Base-by-base conservation (phyloP, 1,284 basidiomycete species). In the Ganoderma multipileum region DNA sequence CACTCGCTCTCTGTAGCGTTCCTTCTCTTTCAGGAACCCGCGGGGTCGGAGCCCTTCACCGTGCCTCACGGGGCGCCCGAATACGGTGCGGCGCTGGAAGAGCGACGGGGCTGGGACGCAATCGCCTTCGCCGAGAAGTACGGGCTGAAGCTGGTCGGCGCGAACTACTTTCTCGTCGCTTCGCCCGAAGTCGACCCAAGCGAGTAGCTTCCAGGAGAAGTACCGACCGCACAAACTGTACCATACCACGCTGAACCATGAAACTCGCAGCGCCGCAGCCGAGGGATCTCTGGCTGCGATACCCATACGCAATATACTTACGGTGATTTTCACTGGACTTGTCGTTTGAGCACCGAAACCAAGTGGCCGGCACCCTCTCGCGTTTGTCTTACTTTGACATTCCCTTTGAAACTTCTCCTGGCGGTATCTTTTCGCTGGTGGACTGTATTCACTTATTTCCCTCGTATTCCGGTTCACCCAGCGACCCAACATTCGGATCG, bases 21-120 rank as follows among this genome's bases (percentile, higher is more conserved):
- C 74, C 77, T 91, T 5, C 80, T 91, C 7, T 91, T 87, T 75
- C 83, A 88, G 74, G 90, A 92, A 73, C 89, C 89, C 11, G 64
- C 75, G 0, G 78, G 75, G 5, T 73, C 75, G 2, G 75, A 68
- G 26, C 76, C 81, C 0, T 81, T 88, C 65, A 69, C 68, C 3
- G 79, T 91, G 14, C 85, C 87, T 0, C 61, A 75, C 7, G 81
- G 81, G 23, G 86, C 85, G 0, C 80, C 80, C 0, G 88, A 91
- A 72, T 78, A 83, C 67, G 83, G 84, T 26, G 79, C 79, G 1
- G 80, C 81, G 18, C 73, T 83, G 30, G 84, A 84, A 67, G 82
- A 86, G 47, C 81, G 90, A 16, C 80, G 83, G 7, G 84, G 79
- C 44, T 92, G 89, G 90, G 82, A 86, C 47, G 85, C 85, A 0